Base-by-base conservation (phyloP, 75 land plant genomes). In the Pinus albicaulis region DNA sequence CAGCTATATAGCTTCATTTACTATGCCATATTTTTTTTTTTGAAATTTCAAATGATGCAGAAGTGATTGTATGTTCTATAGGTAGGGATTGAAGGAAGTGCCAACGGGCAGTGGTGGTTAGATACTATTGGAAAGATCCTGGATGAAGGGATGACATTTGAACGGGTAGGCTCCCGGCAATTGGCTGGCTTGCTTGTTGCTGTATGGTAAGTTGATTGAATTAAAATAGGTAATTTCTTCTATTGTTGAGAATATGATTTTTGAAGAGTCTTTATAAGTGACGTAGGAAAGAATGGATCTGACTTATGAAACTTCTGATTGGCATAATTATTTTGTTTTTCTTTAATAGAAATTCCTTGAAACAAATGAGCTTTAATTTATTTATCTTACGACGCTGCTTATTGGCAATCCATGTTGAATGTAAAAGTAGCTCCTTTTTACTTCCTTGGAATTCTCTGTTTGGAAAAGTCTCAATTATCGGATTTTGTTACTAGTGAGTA, bases 31-130 rank as follows among this genome's bases (percentile, higher is more conserved):
- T 36, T 17, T 66, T 66, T 20, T 38, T 36, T n/a, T 31, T 28
- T 28, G 0, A 28, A 22, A 64, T 28, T 6, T 36, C 68, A 48
- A 64, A 68, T 66, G 36, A 68, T 48, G 12, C 12, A 68, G 10
- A 38, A 68, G 71, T 38, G n/a, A 34, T 31, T 61, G 10, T 61
- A n/a, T 73, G 55, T 52, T 73, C 60, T 87, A 66, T 86, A 93
- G 97, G 96, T 96, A 26, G 99, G 99, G 73, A 77, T 93, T 72
- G 93, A 87, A 70, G 92, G 99, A 36, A 96, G 99, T 82, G 71
- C 90, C 69, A 85, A 83, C 76, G 97, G 99, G 24, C 96, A 96
- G 63, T 96, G 96, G 99, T 96, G 99, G 99, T 76, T 93, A 63
- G 94, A 91, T 58, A 84, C 66, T 63, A 89, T 96, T 69, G 96